A percentile compares a stretch with the other conserved stretches of the same genome.
phyloP scores from a whole-genome alignment of 2,329 filamentous ascomycete genomes.

The Myotisia sp. region DNA sequence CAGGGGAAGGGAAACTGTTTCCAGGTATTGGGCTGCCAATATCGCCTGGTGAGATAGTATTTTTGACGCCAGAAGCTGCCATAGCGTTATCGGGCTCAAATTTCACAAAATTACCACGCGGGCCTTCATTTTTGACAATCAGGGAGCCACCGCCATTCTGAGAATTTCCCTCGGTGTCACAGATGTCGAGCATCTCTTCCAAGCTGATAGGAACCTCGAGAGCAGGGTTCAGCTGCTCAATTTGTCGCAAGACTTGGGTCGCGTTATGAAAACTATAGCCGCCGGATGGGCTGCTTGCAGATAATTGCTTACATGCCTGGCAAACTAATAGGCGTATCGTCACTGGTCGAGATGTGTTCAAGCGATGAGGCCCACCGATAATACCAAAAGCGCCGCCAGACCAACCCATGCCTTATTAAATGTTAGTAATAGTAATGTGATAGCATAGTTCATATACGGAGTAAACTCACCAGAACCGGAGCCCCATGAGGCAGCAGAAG shows the following conservation, averaged over 20 bases:
- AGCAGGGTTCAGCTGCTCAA: slow-evolving; percentile 45
- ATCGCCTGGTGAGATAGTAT: slow-evolving; percentile 44
- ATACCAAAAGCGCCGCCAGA: slow-evolving; percentile 36
- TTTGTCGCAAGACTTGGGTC: slow-evolving; percentile 46
- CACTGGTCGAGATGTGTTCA: slow-evolving; percentile 50
- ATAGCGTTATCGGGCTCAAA: slow-evolving; percentile 40
- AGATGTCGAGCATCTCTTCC: slow-evolving; percentile 65
- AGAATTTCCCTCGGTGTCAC: slow-evolving; percentile 75
- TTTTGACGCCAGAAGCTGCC: slow-evolving; percentile 29
- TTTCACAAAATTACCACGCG: slow-evolving; percentile 28
- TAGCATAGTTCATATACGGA: too few relatives aligned
- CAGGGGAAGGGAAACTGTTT: slow-evolving; percentile 26
- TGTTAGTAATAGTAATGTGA: slow-evolving; percentile 11
- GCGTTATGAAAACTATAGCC: slow-evolving; percentile 57
- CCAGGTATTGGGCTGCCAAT: slow-evolving; percentile 53
- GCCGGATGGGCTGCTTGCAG: slow-evolving; percentile 28
- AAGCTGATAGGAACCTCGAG: slow-evolving; percentile 42
- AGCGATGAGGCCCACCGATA: slow-evolving; percentile 33
- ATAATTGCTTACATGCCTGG: slow-evolving; percentile 57
- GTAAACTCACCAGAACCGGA: slow-evolving; percentile 23
- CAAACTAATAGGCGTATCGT: slow-evolving; percentile 61
- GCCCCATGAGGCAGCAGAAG: slow-evolving; percentile 26
- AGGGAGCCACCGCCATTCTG: slow-evolving; percentile 88
- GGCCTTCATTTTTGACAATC: slow-evolving; percentile 45
- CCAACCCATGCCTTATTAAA: slow-evolving; percentile 30